These are phyloP conservation scores for Euryodendron excelsum DNA, from an alignment of 148 eudicot species.

Conservation along the genomic window DNA sequence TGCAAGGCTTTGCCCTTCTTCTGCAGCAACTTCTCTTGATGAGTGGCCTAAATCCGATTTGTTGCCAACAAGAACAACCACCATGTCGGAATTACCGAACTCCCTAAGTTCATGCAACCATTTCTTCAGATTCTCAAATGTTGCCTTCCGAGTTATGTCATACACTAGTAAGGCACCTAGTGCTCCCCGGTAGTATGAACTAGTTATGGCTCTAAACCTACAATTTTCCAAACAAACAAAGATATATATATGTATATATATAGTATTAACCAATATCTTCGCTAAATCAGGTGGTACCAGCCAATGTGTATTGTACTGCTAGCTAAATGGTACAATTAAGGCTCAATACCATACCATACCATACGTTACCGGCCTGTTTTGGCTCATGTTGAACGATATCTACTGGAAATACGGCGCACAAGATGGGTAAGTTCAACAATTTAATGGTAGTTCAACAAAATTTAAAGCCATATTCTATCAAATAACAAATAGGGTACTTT, in stretches of 20 bases:
- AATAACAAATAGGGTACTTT: too few relatives aligned
- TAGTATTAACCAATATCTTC: too few relatives aligned
- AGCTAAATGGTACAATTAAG: too few relatives aligned
- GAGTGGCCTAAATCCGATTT: conserved; percentile 46
- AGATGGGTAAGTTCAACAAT: too few relatives aligned
- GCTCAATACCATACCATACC: too few relatives aligned
- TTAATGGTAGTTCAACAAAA: too few relatives aligned
- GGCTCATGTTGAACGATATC: too few relatives aligned
- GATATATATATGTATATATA: background rate
- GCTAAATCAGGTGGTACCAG: too few relatives aligned
- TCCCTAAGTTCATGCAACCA: conserved; percentile 52
- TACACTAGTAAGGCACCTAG: conserved; percentile 53
- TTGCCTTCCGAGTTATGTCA: conserved; percentile 43
- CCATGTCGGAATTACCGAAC: conserved; percentile 43
- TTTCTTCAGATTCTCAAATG: conserved; percentile 50
- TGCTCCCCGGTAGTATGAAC: conserved; percentile 63
- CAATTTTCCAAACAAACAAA: background rate
- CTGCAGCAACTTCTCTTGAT: conserved; percentile 31
- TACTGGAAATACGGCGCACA: too few relatives aligned
- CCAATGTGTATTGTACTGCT: too few relatives aligned
- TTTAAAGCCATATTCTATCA: too few relatives aligned
- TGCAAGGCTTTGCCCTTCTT: conserved; percentile 48
- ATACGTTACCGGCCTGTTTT: too few relatives aligned
- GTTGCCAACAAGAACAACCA: conserved; percentile 56
- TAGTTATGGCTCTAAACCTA: conserved; percentile 61